A percentile compares a stretch with the other conserved stretches of the same genome.
phyloP scores from a whole-genome alignment of 768 basidiomycete genomes.

The Suillus luteus region DNA sequence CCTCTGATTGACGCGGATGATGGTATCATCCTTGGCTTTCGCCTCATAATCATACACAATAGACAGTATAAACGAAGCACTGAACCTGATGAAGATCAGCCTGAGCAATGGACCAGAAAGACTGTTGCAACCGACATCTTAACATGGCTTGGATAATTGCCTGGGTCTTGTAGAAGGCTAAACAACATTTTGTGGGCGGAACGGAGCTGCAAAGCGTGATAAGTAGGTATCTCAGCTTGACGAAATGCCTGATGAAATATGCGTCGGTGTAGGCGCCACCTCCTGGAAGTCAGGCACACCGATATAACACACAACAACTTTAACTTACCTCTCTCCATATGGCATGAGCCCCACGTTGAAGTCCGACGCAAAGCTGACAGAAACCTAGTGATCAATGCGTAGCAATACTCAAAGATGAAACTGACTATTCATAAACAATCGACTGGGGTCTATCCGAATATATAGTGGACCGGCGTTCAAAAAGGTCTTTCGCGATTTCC shows the following conservation, averaged over 20 bases:
- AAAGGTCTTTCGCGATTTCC: slow-evolving; percentile 27
- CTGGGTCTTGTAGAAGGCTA: too few relatives aligned
- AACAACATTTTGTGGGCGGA: too few relatives aligned
- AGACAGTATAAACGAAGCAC: slow-evolving; percentile 40
- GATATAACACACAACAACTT: slow-evolving; percentile 5
- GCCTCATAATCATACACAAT: slow-evolving; percentile 44
- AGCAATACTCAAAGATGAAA: neutral
- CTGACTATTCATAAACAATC: slow-evolving; percentile 20
- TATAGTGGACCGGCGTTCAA: slow-evolving; percentile 28
- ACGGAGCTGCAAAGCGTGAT: too few relatives aligned
- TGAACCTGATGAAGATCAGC: slow-evolving; percentile 24
- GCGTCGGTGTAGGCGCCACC: too few relatives aligned
- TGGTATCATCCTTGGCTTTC: slow-evolving; percentile 36
- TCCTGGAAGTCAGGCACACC: neutral
- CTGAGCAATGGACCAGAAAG: neutral
- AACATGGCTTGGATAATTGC: too few relatives aligned
- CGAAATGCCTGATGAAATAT: too few relatives aligned
- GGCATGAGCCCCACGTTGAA: slow-evolving; percentile 20
- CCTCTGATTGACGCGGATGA: slow-evolving; percentile 39
- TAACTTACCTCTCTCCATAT: slow-evolving; percentile 20
- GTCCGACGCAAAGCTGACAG: slow-evolving; percentile 23
- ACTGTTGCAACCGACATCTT: too few relatives aligned
- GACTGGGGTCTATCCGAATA: slow-evolving; percentile 31
- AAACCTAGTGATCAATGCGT: neutral
- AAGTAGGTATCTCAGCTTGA: too few relatives aligned